Conservation (phyloP, 2,329 filamentous ascomycete genomes). For the Byssochlamys sp. region DNA sequence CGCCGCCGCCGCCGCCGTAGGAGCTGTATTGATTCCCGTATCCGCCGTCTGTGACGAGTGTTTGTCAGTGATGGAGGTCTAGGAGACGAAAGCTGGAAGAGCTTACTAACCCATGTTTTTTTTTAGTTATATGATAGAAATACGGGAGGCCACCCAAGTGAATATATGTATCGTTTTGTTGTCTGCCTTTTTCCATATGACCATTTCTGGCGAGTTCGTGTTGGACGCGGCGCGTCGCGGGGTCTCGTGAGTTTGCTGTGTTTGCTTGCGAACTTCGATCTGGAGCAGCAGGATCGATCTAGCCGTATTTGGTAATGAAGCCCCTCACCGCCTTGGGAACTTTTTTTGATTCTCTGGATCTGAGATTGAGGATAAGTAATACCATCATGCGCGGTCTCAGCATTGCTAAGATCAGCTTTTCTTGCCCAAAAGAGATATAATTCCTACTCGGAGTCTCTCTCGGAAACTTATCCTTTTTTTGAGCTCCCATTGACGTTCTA, state of each 20-base stretch:
- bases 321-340: constrained; percentile 21
- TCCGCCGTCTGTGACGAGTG: constrained; percentile 21
- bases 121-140: constrained; percentile 3
- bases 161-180: background rate
- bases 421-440: too few relatives aligned
- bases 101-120: constrained; percentile 19
- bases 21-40: constrained; percentile 45
- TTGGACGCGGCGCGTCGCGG: constrained; percentile 31
- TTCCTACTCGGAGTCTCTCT: background rate
- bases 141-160: background rate
- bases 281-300: background rate
- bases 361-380: constrained; percentile 6
- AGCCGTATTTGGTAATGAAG: background rate
- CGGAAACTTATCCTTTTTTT: background rate
- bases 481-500: background rate
- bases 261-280: constrained; percentile 11
- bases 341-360: constrained; percentile 11
- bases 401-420: constrained; percentile 1
- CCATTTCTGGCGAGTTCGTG: constrained; percentile 28
- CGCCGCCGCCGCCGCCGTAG: constrained; percentile 47
- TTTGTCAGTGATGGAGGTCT: background rate
- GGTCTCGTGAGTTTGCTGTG: constrained; percentile 6
- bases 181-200: constrained; percentile 21
- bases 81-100: background rate
- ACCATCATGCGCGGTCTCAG: constrained; percentile 1